Evolutionary conservation across 1,284 basidiomycete genomes (phyloP), one percentile per base, ranked within the genome.

Genomic region (Tilletiaria anomala): DNA sequence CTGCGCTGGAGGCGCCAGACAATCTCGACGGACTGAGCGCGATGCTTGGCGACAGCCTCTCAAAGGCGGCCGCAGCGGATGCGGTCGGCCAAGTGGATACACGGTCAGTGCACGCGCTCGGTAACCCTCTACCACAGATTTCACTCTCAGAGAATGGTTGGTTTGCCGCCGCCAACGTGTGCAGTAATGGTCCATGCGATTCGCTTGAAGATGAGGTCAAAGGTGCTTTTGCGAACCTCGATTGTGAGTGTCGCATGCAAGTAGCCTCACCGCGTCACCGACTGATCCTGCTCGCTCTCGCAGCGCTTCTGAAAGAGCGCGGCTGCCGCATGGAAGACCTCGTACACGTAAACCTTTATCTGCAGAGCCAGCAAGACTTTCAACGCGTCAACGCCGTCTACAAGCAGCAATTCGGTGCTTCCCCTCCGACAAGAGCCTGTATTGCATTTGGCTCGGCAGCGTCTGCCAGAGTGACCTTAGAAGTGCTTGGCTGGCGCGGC

Each of bases 391-490:
- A 66, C 40, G 38, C 72, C 0, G 72, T 82, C 6, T 97, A 96
- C 63, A 69, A 74, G 1, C 73, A 74, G 3, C 83, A 78, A 62
- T 97, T 97, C 63, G 87, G 87, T 1, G 76, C 77, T 6, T 88
- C 84, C 24, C 93, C 93, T 0, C 91, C 93, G 1, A 79, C 86
- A 2, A 78, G 93, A 5, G 89, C 88, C 11, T 93, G 87, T 60
- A 81, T 97, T 4, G 81, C 80, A 8, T n/a, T 29, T n/a, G n/a
- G n/a, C n/a, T n/a, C n/a, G n/a, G n/a, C n/a, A n/a, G n/a, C 1
- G 77, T 86, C 1, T n/a, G n/a, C n/a, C n/a, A n/a, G n/a, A n/a
- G n/a, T n/a, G n/a, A n/a, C 26, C 26, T 8, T 29, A 8, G 26
- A 8, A 8, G 26, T 29, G 10, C 26, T 29, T n/a, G 10, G n/a